Evolutionary conservation across 129 eudicot genomes (phyloP).

Genomic region (Escallonia herrerae): DNA sequence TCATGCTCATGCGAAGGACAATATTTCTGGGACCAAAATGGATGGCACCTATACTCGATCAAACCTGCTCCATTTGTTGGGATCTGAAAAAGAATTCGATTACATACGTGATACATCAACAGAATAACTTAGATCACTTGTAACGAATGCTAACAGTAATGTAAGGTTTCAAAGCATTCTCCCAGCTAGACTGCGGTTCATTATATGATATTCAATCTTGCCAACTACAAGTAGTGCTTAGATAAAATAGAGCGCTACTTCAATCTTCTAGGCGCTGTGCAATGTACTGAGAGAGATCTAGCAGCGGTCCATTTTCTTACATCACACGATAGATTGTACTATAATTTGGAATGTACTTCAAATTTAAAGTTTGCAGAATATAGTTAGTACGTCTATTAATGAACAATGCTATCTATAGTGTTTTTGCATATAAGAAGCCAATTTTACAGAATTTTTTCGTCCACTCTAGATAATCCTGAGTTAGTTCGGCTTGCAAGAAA

Average conservation of each 20-base stretch:
- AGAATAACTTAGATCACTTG: not conserved
- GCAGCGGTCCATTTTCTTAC: not conserved
- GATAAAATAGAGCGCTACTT: not conserved
- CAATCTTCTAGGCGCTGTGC: not conserved
- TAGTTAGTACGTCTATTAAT: no score
- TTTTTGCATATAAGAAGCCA: no score
- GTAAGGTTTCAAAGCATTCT: not conserved
- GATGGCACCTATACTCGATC: conserved; percentile 98
- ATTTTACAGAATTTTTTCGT: not conserved
- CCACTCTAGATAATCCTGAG: not conserved
- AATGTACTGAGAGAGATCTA: not conserved
- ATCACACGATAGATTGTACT: no score
- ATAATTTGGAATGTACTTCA: no score
- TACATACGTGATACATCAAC: not conserved
- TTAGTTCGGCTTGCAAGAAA: not conserved
- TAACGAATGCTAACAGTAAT: not conserved
- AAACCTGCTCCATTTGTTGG: conserved; percentile 92
- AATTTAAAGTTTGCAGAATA: no score
- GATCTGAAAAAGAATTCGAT: conserved; percentile 34
- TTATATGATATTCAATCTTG: not conserved
- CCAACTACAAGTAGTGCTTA: not conserved
- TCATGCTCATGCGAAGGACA: conserved; percentile 96
- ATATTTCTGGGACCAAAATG: conserved; percentile 97
- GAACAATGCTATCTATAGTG: no score
- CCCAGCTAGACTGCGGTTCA: not conserved